Conservation (phyloP, 371 early-diverging fungal genomes). For the Mortierella polycephala region DNA sequence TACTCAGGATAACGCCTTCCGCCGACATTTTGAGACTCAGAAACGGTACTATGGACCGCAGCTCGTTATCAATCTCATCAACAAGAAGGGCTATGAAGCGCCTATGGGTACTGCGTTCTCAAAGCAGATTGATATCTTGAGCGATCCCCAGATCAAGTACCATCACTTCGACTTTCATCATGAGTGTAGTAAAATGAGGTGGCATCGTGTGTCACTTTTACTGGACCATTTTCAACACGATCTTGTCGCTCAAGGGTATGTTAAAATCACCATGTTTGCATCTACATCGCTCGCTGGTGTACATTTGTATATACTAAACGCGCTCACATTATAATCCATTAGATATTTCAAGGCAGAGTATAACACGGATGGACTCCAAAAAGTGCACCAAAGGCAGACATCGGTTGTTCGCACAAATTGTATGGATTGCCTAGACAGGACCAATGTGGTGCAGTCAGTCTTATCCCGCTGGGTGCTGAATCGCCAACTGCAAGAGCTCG, state of each 20-base stretch:
- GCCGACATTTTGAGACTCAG: constrained; percentile 82
- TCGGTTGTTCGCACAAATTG: constrained; percentile 98
- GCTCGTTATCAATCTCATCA: constrained; percentile 91
- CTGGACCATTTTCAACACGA: constrained; percentile 77
- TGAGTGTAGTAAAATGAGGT: constrained; percentile 94
- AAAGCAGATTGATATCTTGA: constrained; percentile 64
- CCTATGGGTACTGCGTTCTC: constrained; percentile 87
- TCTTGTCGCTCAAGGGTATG: constrained; percentile 74
- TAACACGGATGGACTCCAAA: constrained; percentile 20
- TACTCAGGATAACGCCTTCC: constrained; percentile 55
- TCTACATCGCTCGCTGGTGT: too few relatives aligned
- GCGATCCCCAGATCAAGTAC: constrained; percentile 74
- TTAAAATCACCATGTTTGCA: neutral
- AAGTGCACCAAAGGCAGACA: constrained; percentile 68
- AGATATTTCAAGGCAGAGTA: constrained; percentile 43
- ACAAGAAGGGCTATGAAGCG: constrained; percentile 91
- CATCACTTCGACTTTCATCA: constrained; percentile 97
- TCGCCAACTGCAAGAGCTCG: constrained; percentile 72
- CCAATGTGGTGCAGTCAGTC: constrained; percentile 97
- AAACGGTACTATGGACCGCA: constrained; percentile 79
- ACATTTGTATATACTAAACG: neutral
- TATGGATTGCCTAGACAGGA: constrained; percentile 99
- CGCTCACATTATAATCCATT: neutral
- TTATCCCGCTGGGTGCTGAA: constrained; percentile 79
- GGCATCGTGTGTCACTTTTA: constrained; percentile 82